Base-by-base conservation (phyloP, 768 basidiomycete genomes). In the Candolleomyces aberdarensis region DNA sequence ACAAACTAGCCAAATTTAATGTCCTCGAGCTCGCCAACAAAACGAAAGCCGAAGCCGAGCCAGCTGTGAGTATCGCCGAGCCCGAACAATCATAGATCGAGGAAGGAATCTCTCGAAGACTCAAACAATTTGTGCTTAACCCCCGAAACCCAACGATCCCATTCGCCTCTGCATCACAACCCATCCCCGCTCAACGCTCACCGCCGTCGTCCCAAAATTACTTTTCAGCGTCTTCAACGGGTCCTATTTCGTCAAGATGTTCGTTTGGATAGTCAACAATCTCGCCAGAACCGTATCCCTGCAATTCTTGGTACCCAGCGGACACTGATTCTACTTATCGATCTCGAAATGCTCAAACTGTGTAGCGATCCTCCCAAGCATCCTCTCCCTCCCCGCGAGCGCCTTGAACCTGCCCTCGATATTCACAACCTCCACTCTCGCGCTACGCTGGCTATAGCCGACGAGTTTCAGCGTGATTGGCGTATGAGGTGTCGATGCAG, bases 1-100 rank as follows among this genome's bases (percentile, higher is more conserved):
- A 92, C 65, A 75, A 75, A 31, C 74, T 85, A 36, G 83, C 85
- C 58, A 93, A 89, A 66, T 94, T 89, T 78, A 94, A 94, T 64
- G 85, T 91, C 3, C 83, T 86, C 79, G 86, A 87, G 70, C 79
- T 93, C 50, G 88, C 87, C 1, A 84, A 82, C 65, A 39, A 82
- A 75, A 67, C 80, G 81, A 31, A 72, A 64, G n/a, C 41, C 41
- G 39, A 57, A 44, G 15, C 14, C 14, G 44, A 44, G 5, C 41
- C 11, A 43, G n/a, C 41, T 43, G 41, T 13, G 41, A n/a, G 2
- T 43, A 43, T 43, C 41, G n/a, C 41, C 41, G 26, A 26, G 26
- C 26, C 26, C 26, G 26, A 26, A 26, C 41, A 11, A 54, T 54
- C 47, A 58, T 48, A 49, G 57, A 36, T 49, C 47, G 14, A 49